phyloP scores from a whole-genome alignment of 2,329 filamentous ascomycete genomes.

The Dothiorella sarmentorum region DNA sequence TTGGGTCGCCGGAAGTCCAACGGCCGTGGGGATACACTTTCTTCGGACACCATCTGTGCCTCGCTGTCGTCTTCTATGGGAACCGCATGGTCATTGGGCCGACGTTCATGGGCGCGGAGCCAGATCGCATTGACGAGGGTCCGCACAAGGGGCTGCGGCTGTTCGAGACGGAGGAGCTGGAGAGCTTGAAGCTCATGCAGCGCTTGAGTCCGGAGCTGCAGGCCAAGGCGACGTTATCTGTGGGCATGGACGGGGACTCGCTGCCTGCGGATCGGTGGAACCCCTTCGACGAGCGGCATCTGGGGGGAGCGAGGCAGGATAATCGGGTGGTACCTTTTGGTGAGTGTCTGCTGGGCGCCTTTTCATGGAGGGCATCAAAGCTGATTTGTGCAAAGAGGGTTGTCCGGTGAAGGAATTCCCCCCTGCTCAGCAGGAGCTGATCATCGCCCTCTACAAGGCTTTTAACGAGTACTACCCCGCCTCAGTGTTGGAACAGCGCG shows the following conservation, averaged over 20 bases:
- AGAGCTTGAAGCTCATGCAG: conserved; percentile 70
- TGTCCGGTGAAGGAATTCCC: conserved; percentile 34
- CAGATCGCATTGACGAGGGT: conserved; percentile 68
- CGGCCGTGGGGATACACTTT: conserved; percentile 68
- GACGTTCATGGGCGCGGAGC: conserved; percentile 77
- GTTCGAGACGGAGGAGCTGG: conserved; percentile 59
- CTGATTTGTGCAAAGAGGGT: conserved; percentile 3
- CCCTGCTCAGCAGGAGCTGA: conserved; percentile 48
- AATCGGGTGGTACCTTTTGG: conserved; percentile 69
- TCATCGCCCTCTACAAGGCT: conserved; percentile 59
- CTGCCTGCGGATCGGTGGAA: conserved; percentile 64
- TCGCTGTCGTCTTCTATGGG: conserved; percentile 65
- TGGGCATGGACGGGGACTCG: conserved; percentile 30
- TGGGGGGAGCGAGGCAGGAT: conserved; percentile 75
- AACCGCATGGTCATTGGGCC: conserved; percentile 66
- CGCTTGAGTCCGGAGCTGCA: conserved; percentile 50
- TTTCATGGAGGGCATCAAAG: neutral
- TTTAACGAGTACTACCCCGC: conserved; percentile 67
- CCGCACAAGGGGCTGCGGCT: conserved; percentile 63
- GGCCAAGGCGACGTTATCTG: conserved; percentile 49
- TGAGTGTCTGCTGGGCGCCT: neutral
- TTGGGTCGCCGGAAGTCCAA: conserved; percentile 47
- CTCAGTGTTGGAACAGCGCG: conserved; percentile 51
- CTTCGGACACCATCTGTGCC: conserved; percentile 76
- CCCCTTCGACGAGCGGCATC: conserved; percentile 72